These are phyloP conservation scores for Irpex sp. DNA, from an alignment of 1,284 basidiomycete species.

Conservation along the genomic window DNA sequence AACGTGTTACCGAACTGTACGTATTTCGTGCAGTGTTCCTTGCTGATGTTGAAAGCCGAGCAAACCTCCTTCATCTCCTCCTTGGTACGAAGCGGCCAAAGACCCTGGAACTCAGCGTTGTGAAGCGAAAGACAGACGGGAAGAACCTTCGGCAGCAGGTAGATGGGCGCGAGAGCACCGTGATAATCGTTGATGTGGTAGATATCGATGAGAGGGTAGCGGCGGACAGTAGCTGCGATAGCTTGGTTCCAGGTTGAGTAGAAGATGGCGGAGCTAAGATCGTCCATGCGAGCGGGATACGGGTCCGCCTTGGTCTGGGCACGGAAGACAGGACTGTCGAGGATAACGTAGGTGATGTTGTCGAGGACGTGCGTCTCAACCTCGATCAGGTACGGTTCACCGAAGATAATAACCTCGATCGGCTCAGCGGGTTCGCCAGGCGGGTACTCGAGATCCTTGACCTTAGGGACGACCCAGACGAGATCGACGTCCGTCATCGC, in stretches of 20 bases:
- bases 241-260: constrained; percentile 98
- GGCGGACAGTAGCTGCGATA: constrained; percentile 84
- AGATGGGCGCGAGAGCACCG: constrained; percentile 85
- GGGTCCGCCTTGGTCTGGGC: constrained; percentile 93
- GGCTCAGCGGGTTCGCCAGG: constrained; percentile 87
- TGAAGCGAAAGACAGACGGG: constrained; percentile 91
- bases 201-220: constrained; percentile 83
- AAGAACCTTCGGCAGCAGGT: constrained; percentile 85
- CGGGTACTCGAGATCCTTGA: constrained; percentile 89
- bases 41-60: constrained; percentile 93
- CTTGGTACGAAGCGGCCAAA: constrained; percentile 92
- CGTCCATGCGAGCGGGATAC: constrained; percentile 94
- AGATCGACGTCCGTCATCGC: constrained; percentile 95
- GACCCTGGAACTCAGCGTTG: constrained; percentile 94
- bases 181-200: constrained; percentile 93
- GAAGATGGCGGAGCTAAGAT: constrained; percentile 91
- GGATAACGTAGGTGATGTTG: constrained; percentile 91
- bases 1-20: constrained; percentile 97
- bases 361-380: constrained; percentile 89
- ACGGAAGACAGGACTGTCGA: constrained; percentile 92
- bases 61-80: constrained; percentile 98
- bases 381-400: constrained; percentile 91
- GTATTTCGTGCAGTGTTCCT: constrained; percentile 92
- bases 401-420: constrained; percentile 93
- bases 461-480: constrained; percentile 90